Base-by-base conservation (phyloP, 2,329 filamentous ascomycete species). In the Microsporum ferrugineum region DNA sequence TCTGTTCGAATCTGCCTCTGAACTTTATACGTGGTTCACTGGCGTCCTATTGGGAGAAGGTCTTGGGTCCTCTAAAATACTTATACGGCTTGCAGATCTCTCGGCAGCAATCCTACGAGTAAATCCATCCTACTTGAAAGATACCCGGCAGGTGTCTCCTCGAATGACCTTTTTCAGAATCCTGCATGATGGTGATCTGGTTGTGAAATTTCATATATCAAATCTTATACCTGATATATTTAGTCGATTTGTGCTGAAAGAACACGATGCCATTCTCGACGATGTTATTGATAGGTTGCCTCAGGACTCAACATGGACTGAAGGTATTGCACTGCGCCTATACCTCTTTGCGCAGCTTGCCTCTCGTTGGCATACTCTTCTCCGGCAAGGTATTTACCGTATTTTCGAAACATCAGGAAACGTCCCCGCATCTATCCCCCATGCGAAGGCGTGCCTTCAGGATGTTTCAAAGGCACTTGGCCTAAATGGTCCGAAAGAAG, bases 321-420 rank as follows among this genome's bases (percentile, higher is more conserved):
- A 96, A 72, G 92, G 91, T 0, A 92, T 97, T 66, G 89, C 90
- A 0, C 82, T 95, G 65, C 86, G 94, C 4, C 76, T 97, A 2
- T 83, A 88, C 64, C 83, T 89, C 6, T 77, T 97, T 8, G 84
- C 88, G 1, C 84, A 85, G 60, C 77, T 99, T 62, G 94, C 88
- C 29, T 88, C 89, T 34, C 77, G 79, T 58, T 97, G 92, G 89
- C 86, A 90, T 62, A 95, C 91, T 0, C 79, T 97, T 23, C 80
- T 96, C 49, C 86, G 91, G 58, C 85, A 88, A 65, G 91, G 90
- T 65, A 88, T 95, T 17, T 99, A 96, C 71, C 88, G 94, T 71
- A 91, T 97, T 27, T 96, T 97, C 67, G 94, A 97, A 71, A 90
- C 88, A 0, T 88, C 91, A 1, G 89, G 88, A 1, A 84, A 85